phyloP scores from a whole-genome alignment of 2,329 filamentous ascomycete genomes.

The Domatiomyces catenatus region DNA sequence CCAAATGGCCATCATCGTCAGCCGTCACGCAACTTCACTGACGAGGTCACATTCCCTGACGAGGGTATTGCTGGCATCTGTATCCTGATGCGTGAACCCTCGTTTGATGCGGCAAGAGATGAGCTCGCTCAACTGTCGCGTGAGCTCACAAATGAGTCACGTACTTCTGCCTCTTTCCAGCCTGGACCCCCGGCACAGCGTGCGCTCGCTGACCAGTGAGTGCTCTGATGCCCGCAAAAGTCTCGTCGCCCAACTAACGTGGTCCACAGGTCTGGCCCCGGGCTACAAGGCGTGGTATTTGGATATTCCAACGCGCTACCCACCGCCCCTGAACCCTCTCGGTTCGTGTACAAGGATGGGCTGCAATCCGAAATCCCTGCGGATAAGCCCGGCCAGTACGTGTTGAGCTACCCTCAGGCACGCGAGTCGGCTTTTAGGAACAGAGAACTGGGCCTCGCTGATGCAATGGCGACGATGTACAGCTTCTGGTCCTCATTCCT shows the following conservation, averaged over 20 bases:
- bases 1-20: slow-evolving; percentile 12
- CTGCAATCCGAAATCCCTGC: slow-evolving; percentile 11
- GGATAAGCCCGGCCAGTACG: slow-evolving; percentile 15
- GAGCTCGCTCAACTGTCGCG: slow-evolving; percentile 1
- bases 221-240: neutral
- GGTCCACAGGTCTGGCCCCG: neutral
- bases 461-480: slow-evolving; percentile 38
- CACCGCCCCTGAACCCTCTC: slow-evolving; percentile 5
- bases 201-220: slow-evolving; percentile 3
- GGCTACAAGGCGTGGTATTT: slow-evolving; percentile 6
- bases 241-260: neutral
- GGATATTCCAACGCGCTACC: slow-evolving; percentile 5
- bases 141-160: slow-evolving; percentile 1
- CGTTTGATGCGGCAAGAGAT: slow-evolving; percentile 3
- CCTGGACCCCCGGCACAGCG: neutral
- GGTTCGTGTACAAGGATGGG: slow-evolving; percentile 14
- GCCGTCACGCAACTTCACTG: slow-evolving; percentile 9
- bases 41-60: slow-evolving; percentile 16
- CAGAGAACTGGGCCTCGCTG: slow-evolving; percentile 27
- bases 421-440: slow-evolving; percentile 18
- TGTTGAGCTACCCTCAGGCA: slow-evolving; percentile 19
- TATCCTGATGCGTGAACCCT: slow-evolving; percentile 14
- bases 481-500: slow-evolving; percentile 62
- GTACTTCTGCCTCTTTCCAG: neutral
- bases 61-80: slow-evolving; percentile 15